Evolutionary conservation across 352 stramenopile genomes (phyloP), one percentile per base, ranked within the genome.

Genomic region (Pythium dissotocum): DNA sequence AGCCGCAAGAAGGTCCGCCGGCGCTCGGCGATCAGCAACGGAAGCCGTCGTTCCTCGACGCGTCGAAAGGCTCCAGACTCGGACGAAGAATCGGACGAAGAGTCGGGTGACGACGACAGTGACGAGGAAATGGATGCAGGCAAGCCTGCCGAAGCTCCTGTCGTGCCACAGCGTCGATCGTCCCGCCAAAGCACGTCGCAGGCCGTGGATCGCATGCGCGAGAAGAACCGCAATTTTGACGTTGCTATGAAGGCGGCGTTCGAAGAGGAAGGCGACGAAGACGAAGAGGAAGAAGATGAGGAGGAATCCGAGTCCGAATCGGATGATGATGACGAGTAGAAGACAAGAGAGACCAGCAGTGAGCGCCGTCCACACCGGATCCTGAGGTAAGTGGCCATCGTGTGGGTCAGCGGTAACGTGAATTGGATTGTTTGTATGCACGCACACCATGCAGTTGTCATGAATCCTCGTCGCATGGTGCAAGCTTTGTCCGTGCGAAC

Each of bases 181-280:
- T 77, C 80, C 40, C 80, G 82, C 36, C 76, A 85, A 38, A 89
- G 80, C 61, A 90, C 85, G 59, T 78, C 75, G 8, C 73, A 81
- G 2, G 82, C 82, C 12, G 77, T 85, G 38, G 83, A 74, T 63
- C 80, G 82, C 12, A 91, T 91, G 77, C 79, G 83, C 28, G 64
- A 77, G 28, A 79, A 87, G 57, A 73, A 86, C 53, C 73, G 76
- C 18, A 79, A 87, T 21, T 83, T 85, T 46, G 77, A 88, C 21
- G 80, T 80, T 1, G 79, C 79, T 35, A 82, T 88, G 57, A 83
- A 89, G 57, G 73, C 79, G 38, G 83, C 80, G 5, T 74, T 88
- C 14, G 71, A 81, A 35, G 77, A 76, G 33, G 53, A 54, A 54
- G 48, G 36, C 52, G 38, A 61, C 36, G 28, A 57, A 40, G 24